A percentile compares a stretch with the other conserved stretches of the same genome.
Conservation (phyloP, 305 asterid species). For the Rubia peregrina region DNA sequence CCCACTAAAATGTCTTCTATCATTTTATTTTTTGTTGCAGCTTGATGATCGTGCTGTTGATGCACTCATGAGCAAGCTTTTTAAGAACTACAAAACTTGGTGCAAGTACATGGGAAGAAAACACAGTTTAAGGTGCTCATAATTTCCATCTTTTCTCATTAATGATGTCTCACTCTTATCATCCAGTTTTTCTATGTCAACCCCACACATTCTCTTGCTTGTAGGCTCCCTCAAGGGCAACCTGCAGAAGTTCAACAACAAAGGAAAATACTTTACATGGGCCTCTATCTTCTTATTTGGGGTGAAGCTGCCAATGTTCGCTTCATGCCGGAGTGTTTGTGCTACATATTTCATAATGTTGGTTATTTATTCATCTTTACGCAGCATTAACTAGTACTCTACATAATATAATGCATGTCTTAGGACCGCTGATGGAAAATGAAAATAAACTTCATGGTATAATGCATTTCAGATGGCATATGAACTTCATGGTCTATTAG, state of each 20-base stretch:
- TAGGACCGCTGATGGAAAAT: slow-evolving; percentile 11
- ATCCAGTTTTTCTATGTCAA: slow-evolving; percentile 1
- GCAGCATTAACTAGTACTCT: slow-evolving; percentile 3
- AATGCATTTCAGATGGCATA: slow-evolving; percentile 75
- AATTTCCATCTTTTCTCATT: slow-evolving; percentile 7
- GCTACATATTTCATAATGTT: slow-evolving; percentile 98
- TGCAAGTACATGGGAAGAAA: slow-evolving; percentile 91
- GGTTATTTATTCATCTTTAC: slow-evolving; percentile 32
- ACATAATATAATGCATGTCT: slow-evolving; percentile 8
- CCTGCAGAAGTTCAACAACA: slow-evolving; percentile 90
- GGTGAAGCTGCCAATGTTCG: slow-evolving; percentile 98
- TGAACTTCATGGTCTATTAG: slow-evolving; percentile 96
- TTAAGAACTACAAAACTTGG: slow-evolving; percentile 99
- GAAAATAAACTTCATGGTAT: background rate
- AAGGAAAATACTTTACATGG: slow-evolving; percentile 89
- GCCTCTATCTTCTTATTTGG: slow-evolving; percentile 98
- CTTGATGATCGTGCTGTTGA: slow-evolving; percentile 97
- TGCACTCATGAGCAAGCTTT: slow-evolving; percentile 82
- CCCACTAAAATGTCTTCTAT: background rate
- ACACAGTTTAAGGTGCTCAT: slow-evolving; percentile 84
- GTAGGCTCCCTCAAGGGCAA: slow-evolving; percentile 88
- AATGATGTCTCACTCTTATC: slow-evolving; percentile 4
- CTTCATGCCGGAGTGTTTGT: slow-evolving; percentile 97
- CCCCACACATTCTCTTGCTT: slow-evolving; percentile 18
- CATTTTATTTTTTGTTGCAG: slow-evolving; percentile 29